Percentiles rank a stretch among this genome's conserved stretches.
Evolutionary conservation across 495 filamentous ascomycete species (phyloP).

Genomic region (Neurospora sp.): DNA sequence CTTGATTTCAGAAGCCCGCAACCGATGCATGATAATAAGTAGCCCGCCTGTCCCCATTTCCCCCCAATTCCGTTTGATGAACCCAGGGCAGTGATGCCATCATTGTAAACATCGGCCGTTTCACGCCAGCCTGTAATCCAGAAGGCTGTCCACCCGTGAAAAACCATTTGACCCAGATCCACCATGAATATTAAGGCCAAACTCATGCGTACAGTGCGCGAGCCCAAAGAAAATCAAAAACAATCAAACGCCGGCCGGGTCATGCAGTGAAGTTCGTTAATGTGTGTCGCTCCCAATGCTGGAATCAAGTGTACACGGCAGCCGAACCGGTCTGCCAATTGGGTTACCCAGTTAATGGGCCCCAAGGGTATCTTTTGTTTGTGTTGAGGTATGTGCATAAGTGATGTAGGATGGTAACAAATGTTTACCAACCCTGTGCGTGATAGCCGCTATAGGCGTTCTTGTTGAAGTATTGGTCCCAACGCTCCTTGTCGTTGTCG

Average conservation of each 20-base stretch:
- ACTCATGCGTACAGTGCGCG: conserved; percentile 19
- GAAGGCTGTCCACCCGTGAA: conserved; percentile 7
- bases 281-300: conserved; percentile 27
- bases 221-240: conserved; percentile 1
- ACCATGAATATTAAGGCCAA: conserved; percentile 9
- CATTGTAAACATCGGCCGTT: conserved; percentile 26
- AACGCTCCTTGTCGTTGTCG: conserved; percentile 38
- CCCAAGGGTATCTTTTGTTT: conserved; percentile 20
- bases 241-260: conserved; percentile 33
- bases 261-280: conserved; percentile 33
- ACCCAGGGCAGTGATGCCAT: conserved; percentile 24
- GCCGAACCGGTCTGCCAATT: conserved; percentile 19
- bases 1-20: neutral
- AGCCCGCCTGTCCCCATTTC: conserved; percentile 4
- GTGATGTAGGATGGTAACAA: conserved; percentile 7
- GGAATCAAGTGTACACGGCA: conserved; percentile 34
- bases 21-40: conserved; percentile 8
- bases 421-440: conserved; percentile 42
- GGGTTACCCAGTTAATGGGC: conserved; percentile 8
- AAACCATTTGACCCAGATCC: conserved; percentile 20
- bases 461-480: conserved; percentile 41
- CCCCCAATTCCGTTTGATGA: neutral
- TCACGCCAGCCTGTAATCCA: conserved; percentile 17
- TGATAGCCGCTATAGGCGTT: conserved; percentile 41
- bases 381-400: conserved; percentile 19